Conservation (phyloP, 148 eudicot species). For the Camellia lanceoleosa region DNA sequence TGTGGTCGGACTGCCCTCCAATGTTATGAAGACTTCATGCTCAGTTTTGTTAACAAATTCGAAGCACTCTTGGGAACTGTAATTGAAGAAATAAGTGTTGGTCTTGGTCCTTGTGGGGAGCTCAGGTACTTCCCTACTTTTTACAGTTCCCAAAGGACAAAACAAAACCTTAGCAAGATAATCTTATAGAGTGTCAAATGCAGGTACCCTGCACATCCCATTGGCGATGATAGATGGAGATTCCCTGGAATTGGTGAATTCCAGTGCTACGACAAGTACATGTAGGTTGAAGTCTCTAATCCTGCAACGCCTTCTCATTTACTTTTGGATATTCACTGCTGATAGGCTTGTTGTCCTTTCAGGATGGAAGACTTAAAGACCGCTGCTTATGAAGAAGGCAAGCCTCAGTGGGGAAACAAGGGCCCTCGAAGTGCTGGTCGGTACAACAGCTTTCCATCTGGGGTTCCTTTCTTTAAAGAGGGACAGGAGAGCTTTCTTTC, state of each 20-base stretch:
- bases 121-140: constrained; percentile 41
- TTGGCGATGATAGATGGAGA: constrained; percentile 56
- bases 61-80: constrained; percentile 41
- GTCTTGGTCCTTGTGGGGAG: constrained; percentile 72
- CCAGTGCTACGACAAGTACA: constrained; percentile 67
- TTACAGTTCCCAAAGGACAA: not conserved
- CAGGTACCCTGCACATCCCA: constrained; percentile 66
- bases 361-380: constrained; percentile 55
- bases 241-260: constrained; percentile 81
- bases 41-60: constrained; percentile 49
- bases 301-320: not conserved
- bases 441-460: constrained; percentile 52
- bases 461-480: constrained; percentile 51
- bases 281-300: constrained; percentile 32
- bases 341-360: constrained; percentile 12
- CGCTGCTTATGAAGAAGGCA: constrained; percentile 52
- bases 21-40: constrained; percentile 62
- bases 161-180: constrained; percentile 8
- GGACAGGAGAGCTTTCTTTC: constrained; percentile 55
- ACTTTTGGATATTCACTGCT: not conserved
- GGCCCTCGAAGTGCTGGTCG: constrained; percentile 57
- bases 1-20: constrained; percentile 61
- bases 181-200: constrained; percentile 25
- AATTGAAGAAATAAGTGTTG: constrained; percentile 59
- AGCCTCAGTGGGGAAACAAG: constrained; percentile 45